phyloP scores from a whole-genome alignment of 495 filamentous ascomycete genomes.

The Annulohypoxylon maeteangense region DNA sequence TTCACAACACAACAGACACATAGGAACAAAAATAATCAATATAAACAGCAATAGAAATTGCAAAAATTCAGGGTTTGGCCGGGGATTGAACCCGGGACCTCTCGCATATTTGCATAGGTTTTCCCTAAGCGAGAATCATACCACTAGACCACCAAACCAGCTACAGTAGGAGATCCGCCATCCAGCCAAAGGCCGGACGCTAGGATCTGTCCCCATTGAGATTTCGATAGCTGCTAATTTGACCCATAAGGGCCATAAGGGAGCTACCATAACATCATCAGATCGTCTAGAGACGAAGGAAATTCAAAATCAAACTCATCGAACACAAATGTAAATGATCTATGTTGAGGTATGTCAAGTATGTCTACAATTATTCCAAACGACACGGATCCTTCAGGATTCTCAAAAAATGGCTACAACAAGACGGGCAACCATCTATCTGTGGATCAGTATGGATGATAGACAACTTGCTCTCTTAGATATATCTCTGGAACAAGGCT shows the following conservation, averaged over 20 bases:
- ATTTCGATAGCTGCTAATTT: not conserved
- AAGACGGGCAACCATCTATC: too few species aligned
- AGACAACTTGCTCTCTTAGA: too few species aligned
- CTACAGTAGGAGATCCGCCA: not conserved
- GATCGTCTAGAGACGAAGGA: not conserved
- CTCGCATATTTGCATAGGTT: slow-evolving; percentile 5
- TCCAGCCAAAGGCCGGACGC: not conserved
- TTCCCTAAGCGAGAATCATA: slow-evolving; percentile 14
- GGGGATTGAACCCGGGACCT: slow-evolving; percentile 13
- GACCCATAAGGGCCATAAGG: not conserved
- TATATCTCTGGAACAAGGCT: too few species aligned
- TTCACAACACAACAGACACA: not conserved
- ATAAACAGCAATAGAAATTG: not conserved
- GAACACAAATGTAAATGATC: too few species aligned
- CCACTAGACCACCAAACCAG: slow-evolving; percentile 10
- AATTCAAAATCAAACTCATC: not conserved
- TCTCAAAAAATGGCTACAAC: too few species aligned
- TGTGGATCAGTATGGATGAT: too few species aligned
- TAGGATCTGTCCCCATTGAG: not conserved
- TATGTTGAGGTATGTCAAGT: too few species aligned
- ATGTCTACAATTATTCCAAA: too few species aligned
- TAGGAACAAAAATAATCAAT: not conserved
- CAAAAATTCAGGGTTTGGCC: not conserved
- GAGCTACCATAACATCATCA: not conserved
- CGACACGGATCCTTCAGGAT: too few species aligned